Evolutionary conservation across 2,329 filamentous ascomycete species (phyloP), one percentile per base, ranked within the genome.

Genomic region (Incumbomyces delicatus): DNA sequence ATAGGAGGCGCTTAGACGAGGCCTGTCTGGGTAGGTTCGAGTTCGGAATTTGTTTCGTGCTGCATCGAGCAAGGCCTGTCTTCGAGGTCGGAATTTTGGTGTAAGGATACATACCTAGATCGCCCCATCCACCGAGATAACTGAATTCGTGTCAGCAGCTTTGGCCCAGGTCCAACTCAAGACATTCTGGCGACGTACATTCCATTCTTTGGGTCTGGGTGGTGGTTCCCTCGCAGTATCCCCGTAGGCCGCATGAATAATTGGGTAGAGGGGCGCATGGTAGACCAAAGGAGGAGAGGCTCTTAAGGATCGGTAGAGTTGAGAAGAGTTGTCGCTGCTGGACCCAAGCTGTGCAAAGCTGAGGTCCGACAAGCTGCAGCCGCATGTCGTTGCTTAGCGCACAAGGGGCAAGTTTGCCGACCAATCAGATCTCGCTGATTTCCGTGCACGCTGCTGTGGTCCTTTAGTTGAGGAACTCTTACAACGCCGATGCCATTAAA

Each of bases 81-180:
- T 35, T 35, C 33, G 33, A 35, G 6, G 22, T 8, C 22, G 22
- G 12, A 5, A 6, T 17, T 35, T 17, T 3, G 14, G 16, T 16
- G 6, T 14, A 17, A 7, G 22, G 30, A 4, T 17, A 43, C 80
- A 72, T 78, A 87, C 84, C 85, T 56, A 89, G 70, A 61, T 73
- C 70, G 61, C 85, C 85, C 83, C 85, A 90, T 66, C 69, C 69
- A 58, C 85, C 85, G 50, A 89, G 70, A 67, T 73, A 88, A 65
- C 85, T 89, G 59, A 56, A 53, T 16, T 44, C 22, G 54, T 8
- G 22, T 27, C 22, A 27, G 22, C 22, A 27, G 22, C 22, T 27
- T 8, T 8, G n/a, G n/a, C 8, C 22, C 22, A 27, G 22, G 4
- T 8, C 22, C 22, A 27, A 27, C 8, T 4, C 22, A 27, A 27